A percentile compares a stretch with the other conserved stretches of the same genome.
Evolutionary conservation across 2,329 filamentous ascomycete species (phyloP).

Genomic region (Trichoderma koningiopsis): DNA sequence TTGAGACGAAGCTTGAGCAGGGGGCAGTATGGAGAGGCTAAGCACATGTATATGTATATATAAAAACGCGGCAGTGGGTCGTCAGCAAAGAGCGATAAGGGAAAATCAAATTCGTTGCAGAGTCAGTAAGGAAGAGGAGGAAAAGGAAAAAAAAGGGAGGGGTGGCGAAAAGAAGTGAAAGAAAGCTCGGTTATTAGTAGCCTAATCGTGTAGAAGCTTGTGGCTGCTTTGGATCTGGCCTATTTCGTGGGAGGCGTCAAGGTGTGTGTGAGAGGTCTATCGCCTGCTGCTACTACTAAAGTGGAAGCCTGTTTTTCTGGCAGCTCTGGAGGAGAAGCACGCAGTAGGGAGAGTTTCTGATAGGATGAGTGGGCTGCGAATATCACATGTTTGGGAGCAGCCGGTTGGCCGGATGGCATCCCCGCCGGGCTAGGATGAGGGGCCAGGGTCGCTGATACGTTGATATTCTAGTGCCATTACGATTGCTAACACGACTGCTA

Average conservation of each 20-base stretch:
- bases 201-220: not conserved
- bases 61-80: constrained; percentile 1
- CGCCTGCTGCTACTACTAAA: not conserved
- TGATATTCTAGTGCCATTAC: not conserved
- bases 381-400: not conserved
- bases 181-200: constrained; percentile 11
- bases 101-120: not conserved
- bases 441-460: not conserved
- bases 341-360: not conserved
- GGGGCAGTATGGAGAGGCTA: not conserved
- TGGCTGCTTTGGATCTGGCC: not conserved
- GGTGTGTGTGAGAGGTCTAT: not conserved
- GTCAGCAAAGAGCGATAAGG: constrained; percentile 8
- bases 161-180: not conserved
- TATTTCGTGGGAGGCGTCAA: constrained; percentile 9
- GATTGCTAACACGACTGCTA: no score
- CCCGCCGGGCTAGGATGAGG: not conserved
- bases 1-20: not conserved
- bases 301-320: not conserved
- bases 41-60: not conserved
- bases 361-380: not conserved
- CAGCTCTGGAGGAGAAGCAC: not conserved
- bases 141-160: not conserved
- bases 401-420: not conserved
- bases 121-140: not conserved